These are phyloP conservation scores for Phylloporus scabripes DNA, from an alignment of 768 basidiomycete species.

Conservation along the genomic window DNA sequence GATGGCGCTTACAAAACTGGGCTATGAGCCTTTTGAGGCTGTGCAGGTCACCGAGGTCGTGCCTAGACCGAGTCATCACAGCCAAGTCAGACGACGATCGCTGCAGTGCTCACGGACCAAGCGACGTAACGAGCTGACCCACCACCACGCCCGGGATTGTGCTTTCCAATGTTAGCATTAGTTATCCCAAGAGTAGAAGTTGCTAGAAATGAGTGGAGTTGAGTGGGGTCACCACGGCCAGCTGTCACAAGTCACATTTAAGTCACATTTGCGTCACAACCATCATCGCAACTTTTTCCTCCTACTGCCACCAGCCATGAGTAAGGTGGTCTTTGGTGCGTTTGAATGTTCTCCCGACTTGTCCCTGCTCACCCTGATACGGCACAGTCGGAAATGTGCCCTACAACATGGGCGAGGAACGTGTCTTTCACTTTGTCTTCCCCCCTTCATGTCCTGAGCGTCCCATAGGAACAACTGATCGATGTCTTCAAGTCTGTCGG, in stretches of 20 bases:
- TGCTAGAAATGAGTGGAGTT: background rate
- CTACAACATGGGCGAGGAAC: constrained; percentile 78
- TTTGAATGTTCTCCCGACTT: background rate
- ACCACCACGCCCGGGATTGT: background rate
- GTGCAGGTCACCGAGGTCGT: constrained; percentile 1
- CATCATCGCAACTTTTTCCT: background rate
- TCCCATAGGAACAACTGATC: constrained; percentile 66
- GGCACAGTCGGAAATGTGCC: constrained; percentile 78
- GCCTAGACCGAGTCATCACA: background rate
- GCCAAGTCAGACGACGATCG: background rate
- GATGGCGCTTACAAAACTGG: too few species aligned
- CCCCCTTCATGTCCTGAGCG: constrained; percentile 5
- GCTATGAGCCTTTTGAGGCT: too few species aligned
- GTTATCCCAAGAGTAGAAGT: constrained; percentile 1
- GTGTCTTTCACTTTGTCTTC: constrained; percentile 9
- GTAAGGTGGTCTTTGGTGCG: constrained; percentile 71
- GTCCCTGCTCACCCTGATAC: constrained; percentile 1
- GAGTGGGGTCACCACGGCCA: background rate
- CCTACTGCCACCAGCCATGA: constrained; percentile 36
- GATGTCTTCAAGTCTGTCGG: constrained; percentile 87
- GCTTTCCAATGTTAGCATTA: background rate
- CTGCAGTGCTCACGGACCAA: background rate
- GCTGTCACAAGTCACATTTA: constrained; percentile 13
- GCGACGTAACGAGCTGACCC: too few species aligned
- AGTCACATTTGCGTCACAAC: constrained; percentile 11